Conservation (phyloP, 345 rosid species). For the Abelmoschus esculentus region DNA sequence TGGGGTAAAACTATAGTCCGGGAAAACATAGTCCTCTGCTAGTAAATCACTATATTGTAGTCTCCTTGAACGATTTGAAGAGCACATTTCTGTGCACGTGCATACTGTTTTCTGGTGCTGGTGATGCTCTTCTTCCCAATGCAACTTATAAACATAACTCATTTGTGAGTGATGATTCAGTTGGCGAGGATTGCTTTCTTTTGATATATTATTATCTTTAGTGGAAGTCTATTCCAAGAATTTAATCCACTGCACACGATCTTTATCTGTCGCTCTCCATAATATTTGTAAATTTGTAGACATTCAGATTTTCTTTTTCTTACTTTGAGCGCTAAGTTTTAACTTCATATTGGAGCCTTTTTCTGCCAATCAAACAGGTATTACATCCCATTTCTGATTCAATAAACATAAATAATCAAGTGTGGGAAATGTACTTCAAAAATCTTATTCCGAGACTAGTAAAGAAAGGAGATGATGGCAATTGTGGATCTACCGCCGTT, state of each 20-base stretch:
- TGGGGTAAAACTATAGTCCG: neutral
- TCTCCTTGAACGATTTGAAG: neutral
- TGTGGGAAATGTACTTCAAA: slow-evolving; percentile 82
- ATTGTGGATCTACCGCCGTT: slow-evolving; percentile 85
- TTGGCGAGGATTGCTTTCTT: neutral
- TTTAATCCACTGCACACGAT: neutral
- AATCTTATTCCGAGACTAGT: slow-evolving; percentile 77
- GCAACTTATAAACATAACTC: neutral
- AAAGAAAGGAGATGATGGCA: slow-evolving; percentile 80
- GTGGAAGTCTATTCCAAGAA: neutral
- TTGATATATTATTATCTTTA: neutral
- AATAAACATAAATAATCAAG: slow-evolving; percentile 62
- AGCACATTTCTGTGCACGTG: neutral
- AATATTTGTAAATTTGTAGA: neutral
- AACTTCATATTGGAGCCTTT: neutral
- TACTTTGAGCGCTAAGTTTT: neutral
- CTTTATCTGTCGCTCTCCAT: neutral
- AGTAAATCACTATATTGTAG: neutral
- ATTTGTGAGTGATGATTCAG: neutral
- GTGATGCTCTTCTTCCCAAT: slow-evolving; percentile 1
- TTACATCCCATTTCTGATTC: slow-evolving; percentile 62
- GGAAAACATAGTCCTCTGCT: neutral
- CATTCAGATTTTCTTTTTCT: neutral
- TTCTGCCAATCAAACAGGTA: slow-evolving; percentile 39
- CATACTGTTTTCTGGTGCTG: neutral